phyloP scores from a whole-genome alignment of 768 basidiomycete genomes.

The Amanita pallidorosea region DNA sequence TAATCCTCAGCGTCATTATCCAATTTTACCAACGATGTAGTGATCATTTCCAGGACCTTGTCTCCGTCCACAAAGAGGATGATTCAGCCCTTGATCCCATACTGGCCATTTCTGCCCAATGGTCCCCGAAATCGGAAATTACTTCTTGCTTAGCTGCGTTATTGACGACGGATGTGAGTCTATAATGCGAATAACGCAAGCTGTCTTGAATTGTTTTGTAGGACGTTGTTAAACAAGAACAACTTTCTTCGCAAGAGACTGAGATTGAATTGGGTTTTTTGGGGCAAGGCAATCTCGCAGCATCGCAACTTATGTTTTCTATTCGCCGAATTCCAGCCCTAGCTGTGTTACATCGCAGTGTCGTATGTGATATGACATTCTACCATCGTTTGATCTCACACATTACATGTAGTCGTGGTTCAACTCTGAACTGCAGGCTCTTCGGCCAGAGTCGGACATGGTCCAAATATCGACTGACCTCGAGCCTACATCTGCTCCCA shows the following conservation, averaged over 20 bases:
- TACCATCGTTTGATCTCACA: not conserved
- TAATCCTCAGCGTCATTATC: constrained; percentile 88
- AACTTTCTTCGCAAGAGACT: constrained; percentile 68
- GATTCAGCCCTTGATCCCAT: constrained; percentile 30
- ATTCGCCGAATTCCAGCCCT: constrained; percentile 63
- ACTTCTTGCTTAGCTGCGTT: constrained; percentile 63
- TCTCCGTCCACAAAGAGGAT: constrained; percentile 24
- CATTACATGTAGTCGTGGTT: constrained; percentile 66
- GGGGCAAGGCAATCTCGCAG: constrained; percentile 38
- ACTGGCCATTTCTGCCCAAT: constrained; percentile 56
- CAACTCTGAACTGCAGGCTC: constrained; percentile 50
- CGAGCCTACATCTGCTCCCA: constrained; percentile 38
- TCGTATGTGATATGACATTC: constrained; percentile 41
- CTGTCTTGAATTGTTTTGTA: not conserved
- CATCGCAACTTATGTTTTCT: constrained; percentile 60
- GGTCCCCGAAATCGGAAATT: constrained; percentile 83
- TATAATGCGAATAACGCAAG: not conserved
- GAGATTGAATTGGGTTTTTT: constrained; percentile 66
- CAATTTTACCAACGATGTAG: constrained; percentile 95
- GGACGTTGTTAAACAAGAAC: constrained; percentile 24
- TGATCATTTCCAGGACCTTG: constrained; percentile 72
- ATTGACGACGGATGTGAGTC: constrained; percentile 38
- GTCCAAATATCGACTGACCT: constrained; percentile 42
- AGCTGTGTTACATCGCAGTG: constrained; percentile 74
- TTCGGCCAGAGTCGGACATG: constrained; percentile 57